A percentile compares a stretch with the other conserved stretches of the same genome.
phyloP scores from a whole-genome alignment of 2,329 filamentous ascomycete genomes.

The Aspergillus texensis region DNA sequence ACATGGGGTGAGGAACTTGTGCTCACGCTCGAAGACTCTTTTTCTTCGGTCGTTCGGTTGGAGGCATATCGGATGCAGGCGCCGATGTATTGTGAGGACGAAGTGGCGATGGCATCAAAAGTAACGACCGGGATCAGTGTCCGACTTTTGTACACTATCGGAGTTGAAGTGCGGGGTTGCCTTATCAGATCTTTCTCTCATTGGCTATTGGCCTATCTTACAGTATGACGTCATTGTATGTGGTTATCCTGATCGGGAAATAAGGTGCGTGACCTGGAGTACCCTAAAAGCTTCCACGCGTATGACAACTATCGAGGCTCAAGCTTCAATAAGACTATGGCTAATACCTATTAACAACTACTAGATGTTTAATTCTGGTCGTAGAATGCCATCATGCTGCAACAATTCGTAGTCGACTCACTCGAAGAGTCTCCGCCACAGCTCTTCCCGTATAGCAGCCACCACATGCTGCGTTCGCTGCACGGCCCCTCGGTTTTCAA shows the following conservation, averaged over 20 bases:
- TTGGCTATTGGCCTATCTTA: neutral
- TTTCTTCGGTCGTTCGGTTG: neutral
- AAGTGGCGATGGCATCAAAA: neutral
- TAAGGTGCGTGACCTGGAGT: neutral
- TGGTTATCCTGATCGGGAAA: neutral
- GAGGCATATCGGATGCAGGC: neutral
- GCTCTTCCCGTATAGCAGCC: neutral
- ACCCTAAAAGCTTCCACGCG: neutral
- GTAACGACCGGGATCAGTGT: neutral
- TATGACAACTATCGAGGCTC: neutral
- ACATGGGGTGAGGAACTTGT: neutral
- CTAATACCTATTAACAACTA: neutral
- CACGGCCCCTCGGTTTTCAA: conserved; percentile 73
- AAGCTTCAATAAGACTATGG: neutral
- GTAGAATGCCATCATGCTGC: neutral
- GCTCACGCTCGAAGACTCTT: neutral
- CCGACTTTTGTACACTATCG: neutral
- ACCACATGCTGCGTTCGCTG: conserved; percentile 34
- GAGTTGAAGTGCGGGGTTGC: neutral
- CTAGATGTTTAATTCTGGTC: neutral
- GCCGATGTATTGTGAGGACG: neutral
- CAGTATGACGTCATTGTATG: neutral
- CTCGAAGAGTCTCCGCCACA: neutral
- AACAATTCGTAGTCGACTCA: neutral
- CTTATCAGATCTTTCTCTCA: neutral